These are phyloP conservation scores for Leptographium flavum DNA, from an alignment of 2,329 filamentous ascomycete genomes.

Conservation along the genomic window DNA sequence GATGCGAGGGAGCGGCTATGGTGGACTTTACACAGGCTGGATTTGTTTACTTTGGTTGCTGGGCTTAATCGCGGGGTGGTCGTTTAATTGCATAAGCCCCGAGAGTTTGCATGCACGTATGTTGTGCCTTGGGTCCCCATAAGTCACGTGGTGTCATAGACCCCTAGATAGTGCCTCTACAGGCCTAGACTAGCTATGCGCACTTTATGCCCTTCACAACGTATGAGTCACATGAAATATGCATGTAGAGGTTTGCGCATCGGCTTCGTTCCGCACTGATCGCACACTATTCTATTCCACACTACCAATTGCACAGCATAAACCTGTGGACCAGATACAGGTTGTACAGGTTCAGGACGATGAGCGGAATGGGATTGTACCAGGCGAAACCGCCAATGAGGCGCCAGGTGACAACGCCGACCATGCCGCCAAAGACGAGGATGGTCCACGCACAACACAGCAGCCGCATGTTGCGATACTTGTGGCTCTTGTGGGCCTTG, in stretches of 20 bases:
- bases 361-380: slow-evolving; percentile 1
- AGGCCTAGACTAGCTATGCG: too few species aligned
- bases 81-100: not conserved
- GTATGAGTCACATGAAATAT: too few species aligned
- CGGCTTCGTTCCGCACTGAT: too few species aligned
- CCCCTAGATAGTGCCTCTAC: too few species aligned
- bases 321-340: slow-evolving; percentile 1
- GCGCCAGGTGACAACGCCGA: not conserved
- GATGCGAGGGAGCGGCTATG: not conserved
- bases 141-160: too few species aligned
- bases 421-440: not conserved
- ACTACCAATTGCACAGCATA: slow-evolving; percentile 4
- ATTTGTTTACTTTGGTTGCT: slow-evolving; percentile 6
- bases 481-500: slow-evolving; percentile 6
- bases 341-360: slow-evolving; percentile 2
- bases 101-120: not conserved
- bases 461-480: slow-evolving; percentile 5
- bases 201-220: too few species aligned
- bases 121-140: too few species aligned
- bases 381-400: not conserved
- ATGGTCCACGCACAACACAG: slow-evolving; percentile 4
- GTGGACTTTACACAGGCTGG: not conserved
- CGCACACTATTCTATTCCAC: too few species aligned
- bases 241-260: too few species aligned
- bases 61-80: not conserved